phyloP scores from a whole-genome alignment of 768 basidiomycete species.

The Phylloporus arenicola region DNA sequence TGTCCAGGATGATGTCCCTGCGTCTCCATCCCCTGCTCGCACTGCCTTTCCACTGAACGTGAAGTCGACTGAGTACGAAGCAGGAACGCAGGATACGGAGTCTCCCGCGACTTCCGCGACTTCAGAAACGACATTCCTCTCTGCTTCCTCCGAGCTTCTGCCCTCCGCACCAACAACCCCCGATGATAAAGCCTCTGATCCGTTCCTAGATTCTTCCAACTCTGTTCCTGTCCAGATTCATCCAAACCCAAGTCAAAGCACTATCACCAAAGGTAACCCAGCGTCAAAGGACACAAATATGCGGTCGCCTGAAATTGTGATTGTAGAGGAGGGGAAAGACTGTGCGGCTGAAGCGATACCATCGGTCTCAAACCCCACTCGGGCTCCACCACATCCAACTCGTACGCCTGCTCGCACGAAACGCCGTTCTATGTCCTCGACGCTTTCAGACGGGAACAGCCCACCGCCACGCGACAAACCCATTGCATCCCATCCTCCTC shows the following conservation, averaged over 20 bases:
- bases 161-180: slow-evolving; percentile 56
- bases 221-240: slow-evolving; percentile 33
- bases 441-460: slow-evolving; percentile 58
- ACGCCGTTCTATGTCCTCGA: slow-evolving; percentile 89
- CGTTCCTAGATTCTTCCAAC: slow-evolving; percentile 32
- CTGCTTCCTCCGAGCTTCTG: slow-evolving; percentile 46
- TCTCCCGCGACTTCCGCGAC: slow-evolving; percentile 44
- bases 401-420: slow-evolving; percentile 95
- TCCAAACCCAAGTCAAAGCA: slow-evolving; percentile 52
- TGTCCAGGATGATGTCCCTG: slow-evolving; percentile 17
- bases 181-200: slow-evolving; percentile 42
- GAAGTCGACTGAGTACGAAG: slow-evolving; percentile 7
- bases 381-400: slow-evolving; percentile 56
- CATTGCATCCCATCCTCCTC: slow-evolving; percentile 33
- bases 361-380: slow-evolving; percentile 14
- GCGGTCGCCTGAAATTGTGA: slow-evolving; percentile 43
- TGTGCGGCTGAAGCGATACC: slow-evolving; percentile 1
- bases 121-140: slow-evolving; percentile 45
- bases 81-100: slow-evolving; percentile 19
- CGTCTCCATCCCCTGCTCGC: slow-evolving; percentile 31
- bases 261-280: slow-evolving; percentile 44
- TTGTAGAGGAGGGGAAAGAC: slow-evolving; percentile 43
- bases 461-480: slow-evolving; percentile 47
- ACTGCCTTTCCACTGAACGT: slow-evolving; percentile 28
- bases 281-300: slow-evolving; percentile 29